Conservation (phyloP, 139 green algal species). For the Raphidocelis subcapitata region DNA sequence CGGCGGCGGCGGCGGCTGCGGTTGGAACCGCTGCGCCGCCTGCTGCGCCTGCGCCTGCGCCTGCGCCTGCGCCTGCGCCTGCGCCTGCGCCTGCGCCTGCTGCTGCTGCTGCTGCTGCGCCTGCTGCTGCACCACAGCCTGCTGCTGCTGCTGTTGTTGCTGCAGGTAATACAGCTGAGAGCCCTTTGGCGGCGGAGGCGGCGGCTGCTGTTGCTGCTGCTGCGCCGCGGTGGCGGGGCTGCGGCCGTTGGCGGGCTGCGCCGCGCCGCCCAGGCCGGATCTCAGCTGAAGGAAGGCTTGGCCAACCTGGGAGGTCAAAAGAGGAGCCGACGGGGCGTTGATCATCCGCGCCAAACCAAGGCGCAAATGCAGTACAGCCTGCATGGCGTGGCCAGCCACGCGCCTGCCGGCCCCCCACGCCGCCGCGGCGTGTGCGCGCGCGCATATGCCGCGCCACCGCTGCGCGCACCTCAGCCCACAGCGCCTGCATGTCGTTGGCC, state of each 20-base stretch:
- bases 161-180: background rate
- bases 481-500: slow-evolving; percentile 3
- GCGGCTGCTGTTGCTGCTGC: background rate
- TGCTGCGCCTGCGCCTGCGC: no score
- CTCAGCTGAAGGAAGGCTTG: slow-evolving; percentile 9
- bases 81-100: background rate
- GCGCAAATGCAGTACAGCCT: no score
- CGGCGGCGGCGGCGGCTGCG: no score
- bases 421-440: no score
- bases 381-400: no score
- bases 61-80: no score
- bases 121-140: background rate
- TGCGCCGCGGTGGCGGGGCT: background rate
- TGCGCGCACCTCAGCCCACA: slow-evolving; percentile 17
- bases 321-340: no score
- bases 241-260: background rate
- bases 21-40: no score
- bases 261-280: background rate
- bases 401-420: no score
- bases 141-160: background rate
- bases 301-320: no score
- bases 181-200: background rate
- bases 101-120: background rate
- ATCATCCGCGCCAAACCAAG: no score
- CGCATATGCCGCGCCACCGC: no score